Evolutionary conservation across 768 basidiomycete species (phyloP).

Genomic region (Gymnopilus dilepis): DNA sequence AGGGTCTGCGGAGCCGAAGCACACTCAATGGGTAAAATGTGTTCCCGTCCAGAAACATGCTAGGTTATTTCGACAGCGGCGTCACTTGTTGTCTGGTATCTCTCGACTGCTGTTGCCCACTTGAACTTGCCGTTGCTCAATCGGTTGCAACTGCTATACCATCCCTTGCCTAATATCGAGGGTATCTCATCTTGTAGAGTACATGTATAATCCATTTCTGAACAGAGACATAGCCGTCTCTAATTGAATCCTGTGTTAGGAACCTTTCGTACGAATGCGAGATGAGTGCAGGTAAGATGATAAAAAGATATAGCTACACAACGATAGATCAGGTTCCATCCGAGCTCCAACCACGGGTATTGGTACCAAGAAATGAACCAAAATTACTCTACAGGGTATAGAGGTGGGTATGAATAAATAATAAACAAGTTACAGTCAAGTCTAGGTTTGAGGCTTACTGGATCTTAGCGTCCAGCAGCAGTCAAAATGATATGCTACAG

Average conservation of each 20-base stretch:
- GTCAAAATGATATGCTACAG: constrained; percentile 3
- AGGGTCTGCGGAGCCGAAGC: neutral
- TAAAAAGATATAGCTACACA: neutral
- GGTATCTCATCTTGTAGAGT: too few relatives aligned
- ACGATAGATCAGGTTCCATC: neutral
- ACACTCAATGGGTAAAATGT: neutral
- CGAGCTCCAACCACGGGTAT: neutral
- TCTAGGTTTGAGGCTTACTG: neutral
- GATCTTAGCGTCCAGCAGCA: too few relatives aligned
- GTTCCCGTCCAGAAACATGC: neutral
- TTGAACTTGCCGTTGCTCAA: too few relatives aligned
- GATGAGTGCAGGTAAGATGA: too few relatives aligned
- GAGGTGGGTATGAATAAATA: constrained; percentile 5
- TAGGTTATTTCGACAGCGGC: neutral
- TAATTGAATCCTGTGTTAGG: neutral
- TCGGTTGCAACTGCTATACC: too few relatives aligned
- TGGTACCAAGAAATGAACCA: neutral
- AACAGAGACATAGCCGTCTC: too few relatives aligned
- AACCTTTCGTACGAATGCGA: neutral
- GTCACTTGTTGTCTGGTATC: too few relatives aligned
- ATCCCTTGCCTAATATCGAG: too few relatives aligned
- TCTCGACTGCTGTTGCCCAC: too few relatives aligned
- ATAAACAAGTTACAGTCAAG: neutral
- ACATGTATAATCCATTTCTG: too few relatives aligned
- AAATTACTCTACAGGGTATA: constrained; percentile 2